phyloP scores from a whole-genome alignment of 2,329 filamentous ascomycete genomes.

The Fusarium oxysporum region DNA sequence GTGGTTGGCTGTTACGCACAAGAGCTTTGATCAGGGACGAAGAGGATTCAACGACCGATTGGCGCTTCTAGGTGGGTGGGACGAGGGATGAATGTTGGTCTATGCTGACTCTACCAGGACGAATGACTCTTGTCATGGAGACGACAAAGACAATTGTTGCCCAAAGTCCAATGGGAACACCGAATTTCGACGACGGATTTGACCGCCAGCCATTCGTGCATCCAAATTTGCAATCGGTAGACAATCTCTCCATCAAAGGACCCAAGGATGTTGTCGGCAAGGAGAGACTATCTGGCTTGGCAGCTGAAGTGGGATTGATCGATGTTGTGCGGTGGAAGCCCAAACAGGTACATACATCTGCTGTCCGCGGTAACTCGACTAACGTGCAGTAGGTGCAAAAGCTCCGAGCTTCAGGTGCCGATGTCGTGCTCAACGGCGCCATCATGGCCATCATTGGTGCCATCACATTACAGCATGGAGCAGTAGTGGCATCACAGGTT shows the following conservation, averaged over 20 bases:
- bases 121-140: conserved; percentile 54
- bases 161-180: conserved; percentile 46
- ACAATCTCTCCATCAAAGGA: conserved; percentile 73
- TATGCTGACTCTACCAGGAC: conserved; percentile 45
- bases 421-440: conserved; percentile 79
- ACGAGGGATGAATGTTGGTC: neutral
- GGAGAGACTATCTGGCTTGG: conserved; percentile 74
- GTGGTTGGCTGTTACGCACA: conserved; percentile 97
- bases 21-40: conserved; percentile 96
- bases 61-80: conserved; percentile 80
- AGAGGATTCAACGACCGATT: conserved; percentile 95
- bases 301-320: conserved; percentile 75
- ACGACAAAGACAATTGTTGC: conserved; percentile 54
- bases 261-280: conserved; percentile 73
- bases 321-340: conserved; percentile 91
- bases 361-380: neutral
- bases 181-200: conserved; percentile 56
- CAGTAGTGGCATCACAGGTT: conserved; percentile 78
- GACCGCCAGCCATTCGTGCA: conserved; percentile 76
- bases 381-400: conserved; percentile 65
- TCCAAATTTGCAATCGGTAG: conserved; percentile 76
- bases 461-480: conserved; percentile 87
- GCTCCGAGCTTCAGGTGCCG: conserved; percentile 77
- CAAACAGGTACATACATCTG: conserved; percentile 69
- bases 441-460: conserved; percentile 90